Conservation (phyloP, 768 basidiomycete species). For the Crucibulum laeve region DNA sequence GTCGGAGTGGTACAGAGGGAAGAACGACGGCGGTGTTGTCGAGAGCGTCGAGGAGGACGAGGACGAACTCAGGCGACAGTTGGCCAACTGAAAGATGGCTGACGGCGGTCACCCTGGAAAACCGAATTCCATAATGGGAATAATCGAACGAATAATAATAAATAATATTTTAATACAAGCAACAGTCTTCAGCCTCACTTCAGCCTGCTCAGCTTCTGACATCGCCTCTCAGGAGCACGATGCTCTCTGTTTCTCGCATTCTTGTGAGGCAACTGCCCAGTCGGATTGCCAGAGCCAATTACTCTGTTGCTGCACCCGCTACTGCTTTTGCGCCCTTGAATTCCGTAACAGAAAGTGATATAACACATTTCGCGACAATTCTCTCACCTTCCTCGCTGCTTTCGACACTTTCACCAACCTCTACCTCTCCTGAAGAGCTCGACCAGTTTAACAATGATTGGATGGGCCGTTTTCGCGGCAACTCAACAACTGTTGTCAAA, state of each 20-base stretch:
- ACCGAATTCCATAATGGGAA: too few species aligned
- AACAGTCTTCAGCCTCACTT: too few species aligned
- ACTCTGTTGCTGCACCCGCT: conserved; percentile 18
- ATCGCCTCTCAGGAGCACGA: background rate
- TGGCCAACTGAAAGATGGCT: too few species aligned
- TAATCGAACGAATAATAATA: too few species aligned
- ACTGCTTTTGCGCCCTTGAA: conserved; percentile 27
- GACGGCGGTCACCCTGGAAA: too few species aligned
- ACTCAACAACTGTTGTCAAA: conserved; percentile 79
- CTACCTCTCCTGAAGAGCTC: conserved; percentile 59
- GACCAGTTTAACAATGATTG: conserved; percentile 84
- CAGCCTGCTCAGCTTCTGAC: too few species aligned
- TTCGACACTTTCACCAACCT: conserved; percentile 55
- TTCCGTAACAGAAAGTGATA: conserved; percentile 51
- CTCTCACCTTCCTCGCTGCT: conserved; percentile 62
- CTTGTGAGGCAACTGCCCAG: conserved; percentile 12
- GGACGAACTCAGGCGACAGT: background rate
- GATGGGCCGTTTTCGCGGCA: conserved; percentile 94
- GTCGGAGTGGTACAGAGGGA: conserved; percentile 1
- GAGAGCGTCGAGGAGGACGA: background rate
- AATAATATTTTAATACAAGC: background rate
- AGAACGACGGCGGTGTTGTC: conserved; percentile 1
- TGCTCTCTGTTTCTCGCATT: conserved; percentile 11
- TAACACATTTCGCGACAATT: conserved; percentile 64
- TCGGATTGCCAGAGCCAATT: conserved; percentile 12